Conservation (phyloP, 176 grass and related monocot genomes). For the Zoysia pacifica region DNA sequence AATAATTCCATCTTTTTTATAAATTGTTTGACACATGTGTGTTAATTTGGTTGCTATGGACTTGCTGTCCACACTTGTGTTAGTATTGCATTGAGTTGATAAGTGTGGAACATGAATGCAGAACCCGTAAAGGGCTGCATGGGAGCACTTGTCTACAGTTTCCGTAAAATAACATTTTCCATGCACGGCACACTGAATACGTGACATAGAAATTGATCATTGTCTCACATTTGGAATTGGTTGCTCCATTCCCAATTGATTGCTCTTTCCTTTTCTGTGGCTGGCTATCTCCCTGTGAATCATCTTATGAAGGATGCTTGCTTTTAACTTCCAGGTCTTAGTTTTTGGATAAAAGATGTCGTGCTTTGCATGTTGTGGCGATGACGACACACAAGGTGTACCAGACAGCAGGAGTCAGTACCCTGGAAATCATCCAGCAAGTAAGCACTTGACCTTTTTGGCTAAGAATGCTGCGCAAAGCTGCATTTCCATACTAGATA, state of each 20-base stretch:
- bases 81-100: not conserved
- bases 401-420: constrained; percentile 49
- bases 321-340: constrained; percentile 26
- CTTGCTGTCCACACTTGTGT: not conserved
- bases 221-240: not conserved
- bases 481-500: constrained; percentile 3
- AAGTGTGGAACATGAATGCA: not conserved
- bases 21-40: not conserved
- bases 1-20: not conserved
- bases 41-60: constrained; percentile 20
- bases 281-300: not conserved
- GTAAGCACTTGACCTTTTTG: constrained; percentile 37
- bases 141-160: not conserved
- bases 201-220: not conserved
- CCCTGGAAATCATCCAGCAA: constrained; percentile 51
- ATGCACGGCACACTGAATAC: constrained; percentile 14
- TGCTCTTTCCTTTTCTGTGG: too few relatives aligned
- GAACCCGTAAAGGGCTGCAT: not conserved
- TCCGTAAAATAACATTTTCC: constrained; percentile 6
- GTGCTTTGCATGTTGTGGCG: constrained; percentile 60
- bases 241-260: not conserved
- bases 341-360: constrained; percentile 49
- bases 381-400: constrained; percentile 54
- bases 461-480: not conserved
- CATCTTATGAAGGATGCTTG: constrained; percentile 29